phyloP scores from a whole-genome alignment of 495 filamentous ascomycete genomes.

The Hyaloscypha variabilis region DNA sequence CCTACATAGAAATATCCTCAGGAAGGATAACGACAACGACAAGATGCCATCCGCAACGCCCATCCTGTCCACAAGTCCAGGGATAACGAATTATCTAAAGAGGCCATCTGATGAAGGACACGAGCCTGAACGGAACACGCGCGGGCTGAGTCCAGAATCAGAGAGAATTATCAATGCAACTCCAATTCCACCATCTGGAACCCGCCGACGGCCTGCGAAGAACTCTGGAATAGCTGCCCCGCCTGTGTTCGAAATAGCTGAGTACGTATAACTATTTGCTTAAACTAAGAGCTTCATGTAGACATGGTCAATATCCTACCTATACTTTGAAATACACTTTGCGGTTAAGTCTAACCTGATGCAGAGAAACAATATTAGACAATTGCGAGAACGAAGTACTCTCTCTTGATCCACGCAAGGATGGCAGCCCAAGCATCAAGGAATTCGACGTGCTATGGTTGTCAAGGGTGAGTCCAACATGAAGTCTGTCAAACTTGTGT shows the following conservation, averaged over 20 bases:
- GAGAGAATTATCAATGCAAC: neutral
- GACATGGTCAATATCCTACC: too few species aligned
- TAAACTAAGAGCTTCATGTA: too few species aligned
- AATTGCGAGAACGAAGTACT: constrained; percentile 2
- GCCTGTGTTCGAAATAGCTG: neutral
- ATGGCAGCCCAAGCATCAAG: neutral
- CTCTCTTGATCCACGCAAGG: neutral
- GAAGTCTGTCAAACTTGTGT: neutral
- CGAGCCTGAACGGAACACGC: neutral
- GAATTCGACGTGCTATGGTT: constrained; percentile 12
- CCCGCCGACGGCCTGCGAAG: constrained; percentile 11
- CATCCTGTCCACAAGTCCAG: neutral
- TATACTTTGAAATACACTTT: too few species aligned
- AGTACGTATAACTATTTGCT: constrained; percentile 3
- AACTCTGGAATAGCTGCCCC: neutral
- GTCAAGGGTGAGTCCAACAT: neutral
- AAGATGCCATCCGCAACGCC: neutral
- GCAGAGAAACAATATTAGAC: neutral
- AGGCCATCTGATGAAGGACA: neutral
- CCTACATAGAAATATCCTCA: neutral
- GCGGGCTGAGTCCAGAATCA: constrained; percentile 5
- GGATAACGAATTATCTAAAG: neutral
- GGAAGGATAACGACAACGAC: neutral
- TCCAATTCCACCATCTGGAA: constrained; percentile 4
- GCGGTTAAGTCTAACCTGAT: neutral